Conservation (phyloP, 768 basidiomycete genomes). For the Boletellus ananas region DNA sequence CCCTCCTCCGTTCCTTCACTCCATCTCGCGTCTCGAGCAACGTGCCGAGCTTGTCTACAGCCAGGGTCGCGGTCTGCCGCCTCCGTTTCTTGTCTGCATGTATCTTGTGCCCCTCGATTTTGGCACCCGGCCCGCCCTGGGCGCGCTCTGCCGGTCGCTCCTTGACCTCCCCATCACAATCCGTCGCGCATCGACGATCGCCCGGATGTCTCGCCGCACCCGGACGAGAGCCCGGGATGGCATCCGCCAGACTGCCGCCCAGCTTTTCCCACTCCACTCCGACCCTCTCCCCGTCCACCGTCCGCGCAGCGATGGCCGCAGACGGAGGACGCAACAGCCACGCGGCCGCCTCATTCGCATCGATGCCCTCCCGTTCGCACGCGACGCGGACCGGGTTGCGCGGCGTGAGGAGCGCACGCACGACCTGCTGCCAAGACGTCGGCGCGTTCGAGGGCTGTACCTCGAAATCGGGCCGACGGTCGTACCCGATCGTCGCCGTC, state of each 20-base stretch:
- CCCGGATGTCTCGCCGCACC: too few species aligned
- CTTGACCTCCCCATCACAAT: neutral
- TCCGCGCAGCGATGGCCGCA: constrained; percentile 7
- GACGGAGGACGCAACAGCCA: constrained; percentile 11
- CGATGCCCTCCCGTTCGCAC: constrained; percentile 25
- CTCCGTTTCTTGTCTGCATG: neutral
- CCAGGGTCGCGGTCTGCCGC: neutral
- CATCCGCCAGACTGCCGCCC: neutral
- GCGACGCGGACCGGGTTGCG: constrained; percentile 23
- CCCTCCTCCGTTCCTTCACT: constrained; percentile 14
- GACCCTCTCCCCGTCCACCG: constrained; percentile 18
- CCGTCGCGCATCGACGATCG: neutral
- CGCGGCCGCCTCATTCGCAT: constrained; percentile 15
- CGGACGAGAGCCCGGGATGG: too few species aligned
- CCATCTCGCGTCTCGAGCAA: constrained; percentile 16
- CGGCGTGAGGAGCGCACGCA: constrained; percentile 35
- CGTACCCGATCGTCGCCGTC: constrained; percentile 48
- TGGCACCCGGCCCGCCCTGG: neutral
- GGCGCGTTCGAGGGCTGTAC: constrained; percentile 43
- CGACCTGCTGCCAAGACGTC: constrained; percentile 39
- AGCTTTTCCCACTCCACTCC: constrained; percentile 20
- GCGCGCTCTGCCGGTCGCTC: neutral
- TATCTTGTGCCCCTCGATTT: constrained; percentile 5
- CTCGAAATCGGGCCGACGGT: constrained; percentile 42
- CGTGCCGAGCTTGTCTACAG: constrained; percentile 10